Conservation (phyloP, 345 rosid species). For the Arabis hirsuta region DNA sequence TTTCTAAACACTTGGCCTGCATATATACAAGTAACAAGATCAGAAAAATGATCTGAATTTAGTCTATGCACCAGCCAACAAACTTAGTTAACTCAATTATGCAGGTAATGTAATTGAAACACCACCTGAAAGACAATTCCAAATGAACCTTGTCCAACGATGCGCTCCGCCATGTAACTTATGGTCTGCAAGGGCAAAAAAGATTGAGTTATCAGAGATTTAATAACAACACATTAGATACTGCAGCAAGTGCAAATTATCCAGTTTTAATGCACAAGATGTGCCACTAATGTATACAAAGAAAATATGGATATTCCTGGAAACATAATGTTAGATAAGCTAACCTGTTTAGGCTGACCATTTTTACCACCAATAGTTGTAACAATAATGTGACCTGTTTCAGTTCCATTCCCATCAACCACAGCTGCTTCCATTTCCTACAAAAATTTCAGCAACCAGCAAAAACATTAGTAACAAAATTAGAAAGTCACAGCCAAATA, state of each 20-base stretch:
- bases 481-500: neutral
- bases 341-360: conserved; percentile 83
- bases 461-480: neutral
- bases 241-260: neutral
- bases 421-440: conserved; percentile 92
- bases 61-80: conserved; percentile 3
- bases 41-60: neutral
- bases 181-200: conserved; percentile 56
- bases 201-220: neutral
- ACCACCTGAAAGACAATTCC: conserved; percentile 93
- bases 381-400: conserved; percentile 81
- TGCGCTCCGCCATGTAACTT: conserved; percentile 98
- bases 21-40: conserved; percentile 9
- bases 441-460: conserved; percentile 1
- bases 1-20: conserved; percentile 97
- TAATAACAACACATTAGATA: neutral
- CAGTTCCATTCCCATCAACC: conserved; percentile 87
- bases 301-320: neutral
- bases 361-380: conserved; percentile 84
- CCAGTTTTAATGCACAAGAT: neutral
- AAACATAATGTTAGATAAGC: conserved; percentile 16
- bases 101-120: neutral
- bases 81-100: neutral
- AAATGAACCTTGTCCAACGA: conserved; percentile 95
- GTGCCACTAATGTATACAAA: neutral